Evolutionary conservation across 2,329 filamentous ascomycete species (phyloP).

Genomic region (Phoma herbarum): DNA sequence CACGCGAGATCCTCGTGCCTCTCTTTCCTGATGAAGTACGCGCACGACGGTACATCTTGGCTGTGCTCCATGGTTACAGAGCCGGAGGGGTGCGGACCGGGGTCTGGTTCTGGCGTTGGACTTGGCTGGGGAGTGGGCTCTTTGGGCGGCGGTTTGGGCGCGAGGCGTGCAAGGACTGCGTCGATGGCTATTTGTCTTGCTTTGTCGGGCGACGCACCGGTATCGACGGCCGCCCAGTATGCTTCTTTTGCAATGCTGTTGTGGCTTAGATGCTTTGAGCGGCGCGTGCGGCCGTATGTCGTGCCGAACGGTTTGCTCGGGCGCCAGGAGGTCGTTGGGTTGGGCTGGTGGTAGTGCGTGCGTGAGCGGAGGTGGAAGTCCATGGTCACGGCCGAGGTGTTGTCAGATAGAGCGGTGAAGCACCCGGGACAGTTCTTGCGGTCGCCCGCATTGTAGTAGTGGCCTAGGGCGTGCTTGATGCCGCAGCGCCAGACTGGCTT

Average conservation of each 20-base stretch:
- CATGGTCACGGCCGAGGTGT: neutral
- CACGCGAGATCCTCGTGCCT: constrained; percentile 23
- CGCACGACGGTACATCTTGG: neutral
- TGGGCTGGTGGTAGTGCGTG: neutral
- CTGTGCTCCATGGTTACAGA: neutral
- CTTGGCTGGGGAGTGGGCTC: neutral
- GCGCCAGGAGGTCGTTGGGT: neutral
- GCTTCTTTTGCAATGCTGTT: neutral
- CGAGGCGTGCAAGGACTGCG: neutral
- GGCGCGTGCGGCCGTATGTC: neutral
- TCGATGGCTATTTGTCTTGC: neutral
- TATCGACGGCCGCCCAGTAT: neutral
- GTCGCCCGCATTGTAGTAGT: neutral
- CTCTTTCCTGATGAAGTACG: neutral
- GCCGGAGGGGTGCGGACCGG: neutral
- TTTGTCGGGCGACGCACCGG: neutral
- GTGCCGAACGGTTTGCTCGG: neutral
- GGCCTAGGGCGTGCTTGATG: neutral
- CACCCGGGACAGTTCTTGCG: neutral
- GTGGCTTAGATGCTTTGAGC: neutral
- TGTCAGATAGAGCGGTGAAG: neutral
- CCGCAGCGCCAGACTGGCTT: neutral
- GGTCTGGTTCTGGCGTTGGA: neutral
- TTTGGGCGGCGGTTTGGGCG: neutral
- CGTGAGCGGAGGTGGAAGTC: neutral